These are phyloP conservation scores for Coleophoma cylindrospora DNA, from an alignment of 2,329 filamentous ascomycete genomes.

Conservation along the genomic window DNA sequence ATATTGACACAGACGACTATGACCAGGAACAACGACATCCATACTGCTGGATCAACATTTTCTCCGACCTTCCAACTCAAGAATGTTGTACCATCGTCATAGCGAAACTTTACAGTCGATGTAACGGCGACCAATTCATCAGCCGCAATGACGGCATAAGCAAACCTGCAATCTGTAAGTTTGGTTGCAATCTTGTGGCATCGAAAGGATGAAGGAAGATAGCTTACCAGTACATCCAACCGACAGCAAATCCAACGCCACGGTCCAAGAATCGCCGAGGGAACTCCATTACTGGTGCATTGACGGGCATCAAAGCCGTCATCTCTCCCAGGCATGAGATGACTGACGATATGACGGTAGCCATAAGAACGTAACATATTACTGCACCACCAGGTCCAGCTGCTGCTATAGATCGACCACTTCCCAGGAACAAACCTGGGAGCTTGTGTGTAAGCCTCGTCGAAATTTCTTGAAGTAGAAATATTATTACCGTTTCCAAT, in stretches of 20 bases:
- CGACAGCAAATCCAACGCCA: constrained; percentile 32
- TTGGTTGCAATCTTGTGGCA: background rate
- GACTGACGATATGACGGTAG: constrained; percentile 35
- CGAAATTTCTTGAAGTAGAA: too few relatives aligned
- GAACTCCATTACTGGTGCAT: constrained; percentile 33
- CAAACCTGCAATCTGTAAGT: constrained; percentile 27
- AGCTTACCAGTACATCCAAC: constrained; percentile 32
- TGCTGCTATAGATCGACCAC: constrained; percentile 32
- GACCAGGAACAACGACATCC: constrained; percentile 32
- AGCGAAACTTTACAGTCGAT: constrained; percentile 30
- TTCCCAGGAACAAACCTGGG: constrained; percentile 33
- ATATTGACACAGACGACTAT: constrained; percentile 30
- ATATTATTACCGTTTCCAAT: constrained; percentile 32
- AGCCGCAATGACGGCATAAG: constrained; percentile 30
- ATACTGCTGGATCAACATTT: constrained; percentile 30
- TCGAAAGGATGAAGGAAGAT: background rate
- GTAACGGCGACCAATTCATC: constrained; percentile 31
- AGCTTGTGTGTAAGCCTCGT: too few relatives aligned
- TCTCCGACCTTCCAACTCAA: constrained; percentile 28
- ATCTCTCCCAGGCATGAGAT: constrained; percentile 37
- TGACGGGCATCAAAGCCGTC: constrained; percentile 34
- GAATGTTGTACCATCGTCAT: constrained; percentile 29
- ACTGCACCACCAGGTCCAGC: constrained; percentile 35
- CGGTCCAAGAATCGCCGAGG: constrained; percentile 31
- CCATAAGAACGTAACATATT: constrained; percentile 35